Evolutionary conservation across 371 early-diverging fungal genomes (phyloP).

Genomic region (Parasitella parasitica): DNA sequence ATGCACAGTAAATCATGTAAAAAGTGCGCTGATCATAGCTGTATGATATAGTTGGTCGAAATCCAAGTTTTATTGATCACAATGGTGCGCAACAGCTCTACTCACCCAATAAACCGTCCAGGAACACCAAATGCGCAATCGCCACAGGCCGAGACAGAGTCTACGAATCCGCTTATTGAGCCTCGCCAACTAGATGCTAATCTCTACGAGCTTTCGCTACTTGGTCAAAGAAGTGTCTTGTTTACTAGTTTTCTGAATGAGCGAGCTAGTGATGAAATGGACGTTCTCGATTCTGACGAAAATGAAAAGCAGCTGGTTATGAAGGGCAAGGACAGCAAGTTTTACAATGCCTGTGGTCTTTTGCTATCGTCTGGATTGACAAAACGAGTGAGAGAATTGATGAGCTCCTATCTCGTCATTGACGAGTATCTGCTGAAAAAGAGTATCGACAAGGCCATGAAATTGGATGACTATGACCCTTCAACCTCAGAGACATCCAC

Average conservation of each 20-base stretch:
- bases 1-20: not conserved
- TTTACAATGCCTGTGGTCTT: slow-evolving; percentile 51
- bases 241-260: slow-evolving; percentile 78
- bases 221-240: slow-evolving; percentile 74
- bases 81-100: slow-evolving; percentile 29
- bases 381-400: slow-evolving; percentile 63
- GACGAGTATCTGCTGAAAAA: slow-evolving; percentile 74
- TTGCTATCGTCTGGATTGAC: slow-evolving; percentile 54
- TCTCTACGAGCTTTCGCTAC: slow-evolving; percentile 75
- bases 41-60: slow-evolving; percentile 42
- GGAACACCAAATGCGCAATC: slow-evolving; percentile 6
- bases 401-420: slow-evolving; percentile 69
- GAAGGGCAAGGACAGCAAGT: slow-evolving; percentile 49
- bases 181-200: slow-evolving; percentile 74
- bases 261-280: slow-evolving; percentile 52
- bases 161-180: slow-evolving; percentile 57
- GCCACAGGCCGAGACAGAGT: not conserved
- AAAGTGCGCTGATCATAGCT: no score
- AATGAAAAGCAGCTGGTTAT: slow-evolving; percentile 36
- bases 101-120: slow-evolving; percentile 8
- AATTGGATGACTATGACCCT: slow-evolving; percentile 57
- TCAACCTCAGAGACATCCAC: slow-evolving; percentile 72
- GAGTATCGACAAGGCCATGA: slow-evolving; percentile 73
- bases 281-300: slow-evolving; percentile 27
- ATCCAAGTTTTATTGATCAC: slow-evolving; percentile 40